Percentiles rank a stretch among this genome's conserved stretches.
Evolutionary conservation across 2,329 filamentous ascomycete genomes (phyloP).

Genomic region (Apiospora sp.): DNA sequence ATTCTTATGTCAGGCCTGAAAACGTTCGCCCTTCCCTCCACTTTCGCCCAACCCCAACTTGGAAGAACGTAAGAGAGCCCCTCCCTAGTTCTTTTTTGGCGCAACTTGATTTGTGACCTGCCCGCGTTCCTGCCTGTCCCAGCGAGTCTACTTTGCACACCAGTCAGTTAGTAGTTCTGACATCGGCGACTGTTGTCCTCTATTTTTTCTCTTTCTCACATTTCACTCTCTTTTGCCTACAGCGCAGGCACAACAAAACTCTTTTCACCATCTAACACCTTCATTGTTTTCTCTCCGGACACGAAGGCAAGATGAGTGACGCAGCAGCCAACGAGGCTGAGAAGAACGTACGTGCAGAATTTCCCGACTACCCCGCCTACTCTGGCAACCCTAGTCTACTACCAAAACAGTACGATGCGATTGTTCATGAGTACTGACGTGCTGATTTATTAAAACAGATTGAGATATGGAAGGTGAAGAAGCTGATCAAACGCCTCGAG

Average conservation of each 20-base stretch:
- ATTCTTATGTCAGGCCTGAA: conserved; percentile 15
- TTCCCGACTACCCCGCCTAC: conserved; percentile 21
- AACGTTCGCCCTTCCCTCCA: not conserved
- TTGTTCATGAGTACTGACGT: not conserved
- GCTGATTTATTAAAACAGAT: conserved; percentile 53
- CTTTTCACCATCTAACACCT: conserved; percentile 26
- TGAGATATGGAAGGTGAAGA: conserved; percentile 98
- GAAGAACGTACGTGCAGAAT: conserved; percentile 76
- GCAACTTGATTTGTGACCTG: conserved; percentile 22
- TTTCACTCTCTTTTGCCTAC: conserved; percentile 13
- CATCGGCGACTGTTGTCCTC: conserved; percentile 15
- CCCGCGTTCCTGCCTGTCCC: conserved; percentile 8
- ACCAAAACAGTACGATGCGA: not conserved
- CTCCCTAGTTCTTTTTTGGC: conserved; percentile 20
- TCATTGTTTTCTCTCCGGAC: not conserved
- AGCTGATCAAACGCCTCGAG: conserved; percentile 98
- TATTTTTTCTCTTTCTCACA: not conserved
- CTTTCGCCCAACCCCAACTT: conserved; percentile 14
- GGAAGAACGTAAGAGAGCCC: conserved; percentile 11
- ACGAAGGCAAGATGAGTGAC: conserved; percentile 76
- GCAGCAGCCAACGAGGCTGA: conserved; percentile 90
- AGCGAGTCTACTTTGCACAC: not conserved
- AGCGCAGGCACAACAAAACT: conserved; percentile 11
- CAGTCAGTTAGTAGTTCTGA: conserved; percentile 20
- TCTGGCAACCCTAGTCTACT: conserved; percentile 16